Percentiles rank a stretch among this genome's conserved stretches.
Conservation (phyloP, 176 grass and related monocot species). For the Aegilops umbellulata region DNA sequence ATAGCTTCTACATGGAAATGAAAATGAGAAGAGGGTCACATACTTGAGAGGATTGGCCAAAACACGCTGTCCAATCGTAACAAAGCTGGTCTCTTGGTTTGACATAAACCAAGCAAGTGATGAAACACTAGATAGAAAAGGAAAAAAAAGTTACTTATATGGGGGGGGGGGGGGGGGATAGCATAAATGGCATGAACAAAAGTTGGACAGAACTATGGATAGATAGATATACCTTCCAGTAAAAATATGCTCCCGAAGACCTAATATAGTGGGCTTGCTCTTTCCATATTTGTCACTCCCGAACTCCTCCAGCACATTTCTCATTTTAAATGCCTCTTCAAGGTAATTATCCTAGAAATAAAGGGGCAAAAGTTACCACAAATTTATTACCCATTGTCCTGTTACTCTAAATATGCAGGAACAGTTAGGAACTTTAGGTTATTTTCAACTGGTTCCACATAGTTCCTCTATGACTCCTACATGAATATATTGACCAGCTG, state of each 20-base stretch:
- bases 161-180: neutral
- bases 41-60: constrained; percentile 97
- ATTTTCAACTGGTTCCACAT: neutral
- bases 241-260: constrained; percentile 94
- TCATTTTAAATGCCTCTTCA: constrained; percentile 98
- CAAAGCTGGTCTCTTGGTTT: constrained; percentile 98
- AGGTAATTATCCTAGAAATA: constrained; percentile 90
- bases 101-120: constrained; percentile 99
- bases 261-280: constrained; percentile 81
- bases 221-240: constrained; percentile 75
- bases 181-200: neutral
- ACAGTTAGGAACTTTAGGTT: constrained; percentile 9
- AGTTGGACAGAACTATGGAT: constrained; percentile 10
- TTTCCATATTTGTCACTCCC: constrained; percentile 29
- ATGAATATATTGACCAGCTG: neutral
- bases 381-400: neutral
- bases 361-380: constrained; percentile 13
- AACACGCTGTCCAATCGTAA: constrained; percentile 93
- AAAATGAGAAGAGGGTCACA: constrained; percentile 26
- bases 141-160: neutral
- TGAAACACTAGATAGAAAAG: constrained; percentile 74
- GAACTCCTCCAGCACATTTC: constrained; percentile 92
- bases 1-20: constrained; percentile 10
- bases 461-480: neutral
- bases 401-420: neutral